These are phyloP conservation scores for Moesziomyces sp. DNA, from an alignment of 1,284 basidiomycete species.

Conservation along the genomic window DNA sequence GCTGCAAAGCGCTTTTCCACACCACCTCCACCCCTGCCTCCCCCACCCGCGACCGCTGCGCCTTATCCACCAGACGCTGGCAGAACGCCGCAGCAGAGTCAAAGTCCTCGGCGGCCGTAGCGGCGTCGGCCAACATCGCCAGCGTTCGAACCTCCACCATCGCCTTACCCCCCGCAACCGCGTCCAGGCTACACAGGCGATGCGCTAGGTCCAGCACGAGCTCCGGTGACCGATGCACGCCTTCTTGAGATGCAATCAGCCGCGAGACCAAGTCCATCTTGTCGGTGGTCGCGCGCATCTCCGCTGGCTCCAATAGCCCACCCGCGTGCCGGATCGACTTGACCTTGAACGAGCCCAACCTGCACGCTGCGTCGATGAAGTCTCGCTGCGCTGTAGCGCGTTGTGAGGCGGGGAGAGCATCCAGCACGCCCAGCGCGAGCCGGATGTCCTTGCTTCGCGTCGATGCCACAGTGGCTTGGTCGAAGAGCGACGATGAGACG, in stretches of 20 bases:
- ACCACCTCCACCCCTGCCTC: conserved; percentile 18
- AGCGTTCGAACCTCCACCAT: conserved; percentile 35
- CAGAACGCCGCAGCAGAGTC: conserved; percentile 23
- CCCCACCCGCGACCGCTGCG: neutral
- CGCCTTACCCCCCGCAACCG: conserved; percentile 1
- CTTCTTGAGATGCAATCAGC: conserved; percentile 23
- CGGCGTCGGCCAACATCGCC: conserved; percentile 47
- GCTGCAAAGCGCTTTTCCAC: conserved; percentile 35
- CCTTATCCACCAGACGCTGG: conserved; percentile 19
- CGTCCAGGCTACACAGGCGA: conserved; percentile 6
- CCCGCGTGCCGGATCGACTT: conserved; percentile 13
- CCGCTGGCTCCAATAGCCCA: conserved; percentile 16
- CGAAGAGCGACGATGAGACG: conserved; percentile 32
- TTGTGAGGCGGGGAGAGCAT: conserved; percentile 4
- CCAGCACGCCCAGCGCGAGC: conserved; percentile 26
- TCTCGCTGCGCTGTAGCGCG: conserved; percentile 12
- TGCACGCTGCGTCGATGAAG: conserved; percentile 48
- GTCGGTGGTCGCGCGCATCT: conserved; percentile 32
- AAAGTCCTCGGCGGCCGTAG: conserved; percentile 33
- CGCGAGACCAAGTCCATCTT: conserved; percentile 29
- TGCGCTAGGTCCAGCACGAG: conserved; percentile 37
- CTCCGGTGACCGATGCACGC: conserved; percentile 42
- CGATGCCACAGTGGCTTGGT: conserved; percentile 16
- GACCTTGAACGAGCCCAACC: conserved; percentile 45
- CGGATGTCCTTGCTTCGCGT: conserved; percentile 25